Conservation (phyloP, 108 stramenopile genomes). For the Nannochloropsis gaditana region DNA sequence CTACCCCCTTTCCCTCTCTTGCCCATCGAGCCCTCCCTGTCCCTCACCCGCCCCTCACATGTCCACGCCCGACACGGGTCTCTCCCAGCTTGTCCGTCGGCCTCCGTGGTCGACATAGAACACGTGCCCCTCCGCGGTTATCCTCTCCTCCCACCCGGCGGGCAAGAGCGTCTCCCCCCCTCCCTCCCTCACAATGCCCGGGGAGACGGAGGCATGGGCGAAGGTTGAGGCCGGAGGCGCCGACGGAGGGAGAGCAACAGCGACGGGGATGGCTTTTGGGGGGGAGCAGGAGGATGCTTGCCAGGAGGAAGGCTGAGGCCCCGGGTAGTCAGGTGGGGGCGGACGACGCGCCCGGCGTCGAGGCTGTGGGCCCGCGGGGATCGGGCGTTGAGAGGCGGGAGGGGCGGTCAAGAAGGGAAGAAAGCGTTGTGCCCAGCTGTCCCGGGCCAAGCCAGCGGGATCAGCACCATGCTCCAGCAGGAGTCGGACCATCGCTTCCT, state of each 20-base stretch:
- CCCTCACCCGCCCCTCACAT: neutral
- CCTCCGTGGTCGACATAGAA: conserved; percentile 33
- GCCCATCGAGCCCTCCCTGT: too few relatives aligned
- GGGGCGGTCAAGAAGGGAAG: neutral
- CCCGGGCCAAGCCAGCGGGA: neutral
- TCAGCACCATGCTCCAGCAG: neutral
- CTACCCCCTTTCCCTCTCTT: too few relatives aligned
- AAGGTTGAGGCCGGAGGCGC: neutral
- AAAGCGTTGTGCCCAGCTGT: neutral
- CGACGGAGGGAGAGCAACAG: neutral
- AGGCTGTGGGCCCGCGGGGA: neutral
- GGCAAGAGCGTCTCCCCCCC: neutral
- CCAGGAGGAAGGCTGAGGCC: neutral
- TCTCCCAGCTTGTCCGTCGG: conserved; percentile 24
- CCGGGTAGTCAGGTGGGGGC: neutral
- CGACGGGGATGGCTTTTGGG: neutral
- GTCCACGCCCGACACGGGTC: conserved; percentile 25
- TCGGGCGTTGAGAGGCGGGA: neutral
- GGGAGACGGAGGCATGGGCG: conserved; percentile 18
- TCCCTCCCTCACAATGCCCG: neutral
- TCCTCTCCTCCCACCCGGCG: conserved; percentile 32
- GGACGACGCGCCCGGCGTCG: neutral
- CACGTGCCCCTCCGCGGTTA: conserved; percentile 27
- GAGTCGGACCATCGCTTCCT: neutral
- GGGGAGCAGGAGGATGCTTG: neutral